Percentiles rank a stretch among this genome's conserved stretches.
phyloP scores from a whole-genome alignment of 306 rosid genomes.

The Prunus persica region Prunus_persica_NCBIv2 NC_034013.1:15047001-15047500 shows the following conservation, averaged over 20 bases:
- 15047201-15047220: neutral
- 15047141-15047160: neutral
- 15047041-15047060: slow-evolving; percentile 75
- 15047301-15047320: neutral
- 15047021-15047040: slow-evolving; percentile 56
- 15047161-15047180: neutral
- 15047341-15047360: slow-evolving; percentile 2
- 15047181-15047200: neutral
- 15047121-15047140: neutral
- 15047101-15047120: slow-evolving; percentile 6
- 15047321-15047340: neutral
- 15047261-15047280: neutral
- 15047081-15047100: slow-evolving; percentile 17
- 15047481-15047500: neutral
- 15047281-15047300: neutral
- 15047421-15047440: neutral
- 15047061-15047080: slow-evolving; percentile 17
- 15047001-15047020: slow-evolving; percentile 69
- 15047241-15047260: neutral
- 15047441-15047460: neutral
- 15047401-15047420: neutral
- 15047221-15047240: neutral
- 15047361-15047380: slow-evolving; percentile 8
- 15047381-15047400: slow-evolving; percentile 8
- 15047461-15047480: neutral